Conservation (phyloP, 169 alveolate species). For the Blepharisma undulans region DNA sequence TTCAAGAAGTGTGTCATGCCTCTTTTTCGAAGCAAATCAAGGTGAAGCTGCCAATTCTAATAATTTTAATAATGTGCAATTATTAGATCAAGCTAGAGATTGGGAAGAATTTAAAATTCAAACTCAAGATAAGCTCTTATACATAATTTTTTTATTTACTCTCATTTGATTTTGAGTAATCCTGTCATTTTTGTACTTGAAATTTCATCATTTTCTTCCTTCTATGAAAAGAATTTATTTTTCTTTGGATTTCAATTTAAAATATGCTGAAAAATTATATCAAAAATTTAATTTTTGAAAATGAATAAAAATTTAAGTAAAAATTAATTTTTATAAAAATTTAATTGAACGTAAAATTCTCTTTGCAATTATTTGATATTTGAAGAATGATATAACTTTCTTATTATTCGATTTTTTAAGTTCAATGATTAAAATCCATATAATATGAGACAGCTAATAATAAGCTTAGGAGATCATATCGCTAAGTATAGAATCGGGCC, state of each 20-base stretch:
- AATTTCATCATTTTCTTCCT: no score
- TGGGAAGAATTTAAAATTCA: background rate
- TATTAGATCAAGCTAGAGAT: background rate
- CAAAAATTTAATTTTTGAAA: no score
- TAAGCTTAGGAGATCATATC: conserved; percentile 19
- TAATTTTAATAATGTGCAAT: background rate
- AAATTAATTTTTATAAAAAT: no score
- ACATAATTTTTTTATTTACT: background rate
- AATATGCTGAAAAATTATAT: no score
- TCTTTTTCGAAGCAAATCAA: background rate
- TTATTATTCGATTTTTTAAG: no score
- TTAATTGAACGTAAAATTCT: no score
- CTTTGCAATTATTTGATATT: no score
- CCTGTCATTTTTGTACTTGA: background rate
- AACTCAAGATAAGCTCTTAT: background rate
- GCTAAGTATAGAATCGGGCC: conserved; percentile 1
- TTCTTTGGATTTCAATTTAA: no score
- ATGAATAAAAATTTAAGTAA: no score
- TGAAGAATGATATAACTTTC: no score
- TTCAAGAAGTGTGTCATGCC: background rate
- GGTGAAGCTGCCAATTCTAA: background rate
- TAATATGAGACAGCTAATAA: conserved; percentile 17
- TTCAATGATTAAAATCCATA: background rate
- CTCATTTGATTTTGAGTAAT: background rate
- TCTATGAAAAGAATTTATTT: no score